Percentiles rank a stretch among this genome's conserved stretches.
Conservation (phyloP, 2,329 filamentous ascomycete genomes). For the Cucurbitaria berberidis region DNA sequence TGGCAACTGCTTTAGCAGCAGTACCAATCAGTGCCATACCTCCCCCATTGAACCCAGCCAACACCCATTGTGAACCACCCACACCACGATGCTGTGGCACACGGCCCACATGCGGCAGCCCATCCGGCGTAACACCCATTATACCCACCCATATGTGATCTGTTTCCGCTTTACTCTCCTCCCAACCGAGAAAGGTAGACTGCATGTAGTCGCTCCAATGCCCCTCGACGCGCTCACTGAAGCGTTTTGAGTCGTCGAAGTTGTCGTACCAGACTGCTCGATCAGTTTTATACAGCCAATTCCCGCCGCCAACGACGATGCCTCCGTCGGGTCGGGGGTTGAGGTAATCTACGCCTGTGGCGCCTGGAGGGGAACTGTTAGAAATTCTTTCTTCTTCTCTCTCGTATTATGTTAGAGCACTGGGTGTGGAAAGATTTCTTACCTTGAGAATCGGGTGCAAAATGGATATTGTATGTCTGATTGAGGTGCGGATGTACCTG, state of each 20-base stretch:
- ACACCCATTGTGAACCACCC: conserved; percentile 48
- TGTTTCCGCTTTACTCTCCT: conserved; percentile 48
- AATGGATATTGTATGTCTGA: conserved; percentile 37
- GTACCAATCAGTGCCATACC: conserved; percentile 59
- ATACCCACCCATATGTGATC: conserved; percentile 55
- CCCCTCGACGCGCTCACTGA: conserved; percentile 48
- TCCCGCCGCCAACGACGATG: conserved; percentile 44
- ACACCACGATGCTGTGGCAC: conserved; percentile 44
- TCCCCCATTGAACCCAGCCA: conserved; percentile 59
- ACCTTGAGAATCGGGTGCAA: neutral
- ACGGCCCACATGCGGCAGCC: conserved; percentile 52
- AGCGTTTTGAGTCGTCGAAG: conserved; percentile 54
- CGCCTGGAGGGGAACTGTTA: neutral
- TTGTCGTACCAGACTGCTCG: conserved; percentile 54
- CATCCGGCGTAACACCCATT: conserved; percentile 50
- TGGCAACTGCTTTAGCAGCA: conserved; percentile 49
- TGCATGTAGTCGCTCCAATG: conserved; percentile 61
- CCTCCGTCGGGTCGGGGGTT: conserved; percentile 15
- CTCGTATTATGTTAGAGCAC: neutral
- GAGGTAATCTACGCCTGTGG: conserved; percentile 17
- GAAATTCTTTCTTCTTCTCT: neutral
- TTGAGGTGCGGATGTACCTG: conserved; percentile 27
- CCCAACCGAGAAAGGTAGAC: conserved; percentile 57
- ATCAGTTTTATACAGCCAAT: conserved; percentile 43
- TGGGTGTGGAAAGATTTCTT: neutral